Base-by-base conservation (phyloP, 306 rosid genomes). In the Albizia julibrissin region DNA sequence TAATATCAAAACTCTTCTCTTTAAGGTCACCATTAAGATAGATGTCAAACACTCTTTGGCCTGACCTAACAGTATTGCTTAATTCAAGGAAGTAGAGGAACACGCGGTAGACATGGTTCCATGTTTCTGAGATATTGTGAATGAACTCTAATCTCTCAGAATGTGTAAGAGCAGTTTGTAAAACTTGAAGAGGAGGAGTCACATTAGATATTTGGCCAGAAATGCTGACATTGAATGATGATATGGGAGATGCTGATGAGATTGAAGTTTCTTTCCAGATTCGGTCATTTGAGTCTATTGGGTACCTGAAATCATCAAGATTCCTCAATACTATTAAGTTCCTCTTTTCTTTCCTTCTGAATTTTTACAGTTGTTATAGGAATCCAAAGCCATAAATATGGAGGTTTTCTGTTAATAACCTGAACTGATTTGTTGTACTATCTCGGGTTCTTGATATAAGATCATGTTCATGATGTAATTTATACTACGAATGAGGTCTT, bases 41-140 rank as follows among this genome's bases (percentile, higher is more conserved):
- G 82, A 94, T 87, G 79, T 92, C 95, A 81, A 94, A 91, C 70
- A 92, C 84, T 81, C 97, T 89, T 69, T 88, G 79, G 40, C 95
- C 94, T n/a, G 77, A 39, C 78, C 61, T 76, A 43, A 89, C 71
- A 12, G 86, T 84, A 49, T 26, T 72, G 66, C 87, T 49, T 73
- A 90, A 80, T 86, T 94, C 98, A 62, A 89, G 88, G 76, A 92
- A 88, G 89, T 91, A 89, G 85, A 92, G 90, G 70, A 86, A 79
- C 89, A 92, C 77, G 12, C 75, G 89, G 85, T 92, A 94, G 43
- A 47, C 84, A 7, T 31, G 78, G 43, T 62, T 69, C 77, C 22
- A 72, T 12, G 85, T 37, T 52, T 92, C 89, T 1, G 89, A 87
- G 86, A 33, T 84, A 69, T 74, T 21, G 62, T 85, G 89, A 70